These are phyloP conservation scores for Ascochyta viciae-villosae DNA, from an alignment of 2,329 filamentous ascomycete species.

Conservation along the genomic window DNA sequence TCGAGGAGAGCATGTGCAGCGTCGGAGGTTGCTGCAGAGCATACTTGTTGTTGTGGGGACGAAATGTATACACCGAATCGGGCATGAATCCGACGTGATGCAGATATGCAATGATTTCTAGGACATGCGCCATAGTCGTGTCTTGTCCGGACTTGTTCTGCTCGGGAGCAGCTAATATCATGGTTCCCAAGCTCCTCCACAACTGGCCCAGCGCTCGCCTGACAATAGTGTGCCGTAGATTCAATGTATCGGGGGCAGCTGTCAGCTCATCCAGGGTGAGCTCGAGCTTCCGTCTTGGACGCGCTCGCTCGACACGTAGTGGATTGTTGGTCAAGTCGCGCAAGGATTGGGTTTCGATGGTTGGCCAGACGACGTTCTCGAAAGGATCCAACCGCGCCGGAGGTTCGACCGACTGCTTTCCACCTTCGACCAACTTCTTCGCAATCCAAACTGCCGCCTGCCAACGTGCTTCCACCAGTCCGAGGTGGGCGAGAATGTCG, in stretches of 20 bases:
- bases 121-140: slow-evolving; percentile 52
- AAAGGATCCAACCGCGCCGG: slow-evolving; percentile 24
- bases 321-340: slow-evolving; percentile 35
- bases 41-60: slow-evolving; percentile 41
- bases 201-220: slow-evolving; percentile 54
- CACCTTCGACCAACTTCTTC: slow-evolving; percentile 51
- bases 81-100: slow-evolving; percentile 58
- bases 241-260: slow-evolving; percentile 35
- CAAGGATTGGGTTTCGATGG: slow-evolving; percentile 22
- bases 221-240: slow-evolving; percentile 24
- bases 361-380: slow-evolving; percentile 27
- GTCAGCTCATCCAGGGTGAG: slow-evolving; percentile 35
- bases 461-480: slow-evolving; percentile 52
- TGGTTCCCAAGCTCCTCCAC: slow-evolving; percentile 55
- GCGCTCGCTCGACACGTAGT: slow-evolving; percentile 25
- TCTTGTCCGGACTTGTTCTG: slow-evolving; percentile 22
- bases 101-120: slow-evolving; percentile 57
- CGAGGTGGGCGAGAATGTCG: slow-evolving; percentile 52
- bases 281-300: slow-evolving; percentile 22
- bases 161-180: slow-evolving; percentile 51
- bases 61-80: slow-evolving; percentile 53
- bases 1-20: slow-evolving; percentile 56
- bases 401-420: slow-evolving; percentile 19
- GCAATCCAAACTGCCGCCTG: slow-evolving; percentile 55
- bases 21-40: slow-evolving; percentile 57